Evolutionary conservation across 805 yeast species (phyloP).

Genomic region (Candida sanyiensis): DNA sequence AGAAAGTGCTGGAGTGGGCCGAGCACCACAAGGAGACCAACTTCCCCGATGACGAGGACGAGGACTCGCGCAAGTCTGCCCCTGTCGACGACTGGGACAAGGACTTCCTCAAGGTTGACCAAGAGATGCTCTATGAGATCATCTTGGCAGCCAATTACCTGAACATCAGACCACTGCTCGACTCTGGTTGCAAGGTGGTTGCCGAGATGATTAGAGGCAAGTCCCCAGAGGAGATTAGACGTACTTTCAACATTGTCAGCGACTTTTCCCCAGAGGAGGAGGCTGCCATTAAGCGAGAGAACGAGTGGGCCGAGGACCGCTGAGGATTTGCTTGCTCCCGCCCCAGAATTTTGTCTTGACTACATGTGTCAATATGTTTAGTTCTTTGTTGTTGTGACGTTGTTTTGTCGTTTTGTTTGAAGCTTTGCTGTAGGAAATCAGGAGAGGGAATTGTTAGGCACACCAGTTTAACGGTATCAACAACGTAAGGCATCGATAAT

Average conservation of each 20-base stretch:
- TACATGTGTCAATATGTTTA: background rate
- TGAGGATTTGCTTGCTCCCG: slow-evolving; percentile 26
- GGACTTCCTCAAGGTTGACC: slow-evolving; percentile 89
- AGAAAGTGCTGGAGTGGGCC: slow-evolving; percentile 94
- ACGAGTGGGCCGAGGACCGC: slow-evolving; percentile 89
- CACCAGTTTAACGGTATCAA: too few species aligned
- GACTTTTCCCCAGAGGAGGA: slow-evolving; percentile 86
- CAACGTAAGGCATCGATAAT: too few species aligned
- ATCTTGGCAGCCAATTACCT: slow-evolving; percentile 76
- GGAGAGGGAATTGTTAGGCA: too few species aligned
- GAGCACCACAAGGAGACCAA: slow-evolving; percentile 83
- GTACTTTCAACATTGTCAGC: slow-evolving; percentile 73
- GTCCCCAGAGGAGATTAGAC: slow-evolving; percentile 74
- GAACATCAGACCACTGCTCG: slow-evolving; percentile 67
- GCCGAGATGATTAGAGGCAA: slow-evolving; percentile 82
- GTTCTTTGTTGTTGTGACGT: background rate
- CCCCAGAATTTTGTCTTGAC: background rate
- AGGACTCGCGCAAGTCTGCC: slow-evolving; percentile 78
- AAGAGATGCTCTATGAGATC: slow-evolving; percentile 78
- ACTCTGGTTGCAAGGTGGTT: slow-evolving; percentile 75
- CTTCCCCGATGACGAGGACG: slow-evolving; percentile 77
- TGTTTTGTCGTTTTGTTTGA: too few species aligned
- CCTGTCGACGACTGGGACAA: slow-evolving; percentile 96
- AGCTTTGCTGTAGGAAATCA: too few species aligned
- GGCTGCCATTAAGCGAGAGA: slow-evolving; percentile 80